Conservation (phyloP, 2,329 filamentous ascomycete species). For the Esteya vermicola region DNA sequence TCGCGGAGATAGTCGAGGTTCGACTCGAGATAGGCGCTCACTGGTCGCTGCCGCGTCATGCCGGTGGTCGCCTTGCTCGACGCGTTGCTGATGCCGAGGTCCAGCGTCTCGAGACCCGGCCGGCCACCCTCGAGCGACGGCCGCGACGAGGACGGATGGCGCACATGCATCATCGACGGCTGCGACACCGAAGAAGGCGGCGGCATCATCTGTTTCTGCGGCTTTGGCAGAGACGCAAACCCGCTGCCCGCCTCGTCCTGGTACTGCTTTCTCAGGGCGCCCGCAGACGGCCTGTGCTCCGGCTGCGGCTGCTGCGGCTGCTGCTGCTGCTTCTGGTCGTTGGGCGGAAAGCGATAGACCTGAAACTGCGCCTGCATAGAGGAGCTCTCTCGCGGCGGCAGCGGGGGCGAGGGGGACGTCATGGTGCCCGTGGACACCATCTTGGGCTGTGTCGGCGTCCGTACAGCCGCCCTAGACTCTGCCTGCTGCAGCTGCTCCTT, state of each 20-base stretch:
- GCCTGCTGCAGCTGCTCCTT: slow-evolving; percentile 4
- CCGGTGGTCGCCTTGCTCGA: slow-evolving; percentile 15
- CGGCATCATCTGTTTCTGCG: too few relatives aligned
- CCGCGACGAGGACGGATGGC: slow-evolving; percentile 36
- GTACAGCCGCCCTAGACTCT: slow-evolving; percentile 15
- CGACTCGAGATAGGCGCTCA: slow-evolving; percentile 71
- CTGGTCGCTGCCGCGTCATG: slow-evolving; percentile 53
- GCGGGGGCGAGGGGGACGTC: slow-evolving; percentile 47
- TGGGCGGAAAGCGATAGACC: slow-evolving; percentile 26
- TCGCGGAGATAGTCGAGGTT: slow-evolving; percentile 74
- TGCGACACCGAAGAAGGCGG: slow-evolving; percentile 18
- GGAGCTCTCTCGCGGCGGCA: slow-evolving; percentile 25
- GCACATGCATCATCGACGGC: slow-evolving; percentile 19
- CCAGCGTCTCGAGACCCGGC: slow-evolving; percentile 48
- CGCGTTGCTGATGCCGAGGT: slow-evolving; percentile 38
- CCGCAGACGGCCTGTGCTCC: slow-evolving; percentile 20
- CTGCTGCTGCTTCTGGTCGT: slow-evolving; percentile 16
- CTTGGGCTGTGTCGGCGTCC: slow-evolving; percentile 11
- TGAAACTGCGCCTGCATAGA: slow-evolving; percentile 26
- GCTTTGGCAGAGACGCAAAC: slow-evolving; percentile 11
- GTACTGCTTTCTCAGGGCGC: slow-evolving; percentile 16
- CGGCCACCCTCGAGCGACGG: slow-evolving; percentile 59
- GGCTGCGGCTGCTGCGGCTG: neutral
- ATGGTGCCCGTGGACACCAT: slow-evolving; percentile 60
- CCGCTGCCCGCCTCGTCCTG: slow-evolving; percentile 1